Evolutionary conservation across 2,329 filamentous ascomycete genomes (phyloP).

Genomic region (Arachnomyces sp.): DNA sequence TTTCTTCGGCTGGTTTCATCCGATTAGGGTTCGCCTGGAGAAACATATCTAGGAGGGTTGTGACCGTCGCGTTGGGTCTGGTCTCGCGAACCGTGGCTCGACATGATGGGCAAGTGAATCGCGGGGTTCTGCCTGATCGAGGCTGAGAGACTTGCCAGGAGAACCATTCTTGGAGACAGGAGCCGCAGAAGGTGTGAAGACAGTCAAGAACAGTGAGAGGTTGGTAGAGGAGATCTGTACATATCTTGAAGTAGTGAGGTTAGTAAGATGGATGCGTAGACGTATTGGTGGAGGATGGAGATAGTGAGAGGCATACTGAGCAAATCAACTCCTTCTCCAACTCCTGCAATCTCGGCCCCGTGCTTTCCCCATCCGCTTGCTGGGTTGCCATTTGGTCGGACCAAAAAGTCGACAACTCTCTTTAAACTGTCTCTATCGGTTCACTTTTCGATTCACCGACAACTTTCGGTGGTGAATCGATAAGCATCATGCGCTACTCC

Average conservation of each 20-base stretch:
- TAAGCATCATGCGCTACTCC: too few species aligned
- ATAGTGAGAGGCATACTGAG: slow-evolving; percentile 57
- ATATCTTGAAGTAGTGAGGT: slow-evolving; percentile 58
- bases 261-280: slow-evolving; percentile 7
- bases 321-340: slow-evolving; percentile 92
- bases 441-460: too few species aligned
- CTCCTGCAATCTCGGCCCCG: slow-evolving; percentile 45
- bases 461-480: too few species aligned
- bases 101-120: slow-evolving; percentile 88
- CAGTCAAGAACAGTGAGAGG: slow-evolving; percentile 87
- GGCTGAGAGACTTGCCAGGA: slow-evolving; percentile 59
- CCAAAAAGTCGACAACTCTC: too few species aligned
- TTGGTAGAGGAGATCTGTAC: slow-evolving; percentile 87
- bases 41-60: slow-evolving; percentile 82
- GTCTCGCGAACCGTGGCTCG: slow-evolving; percentile 79
- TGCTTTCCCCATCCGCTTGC: slow-evolving; percentile 4
- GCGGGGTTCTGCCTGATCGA: slow-evolving; percentile 28
- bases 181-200: slow-evolving; percentile 91
- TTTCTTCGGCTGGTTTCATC: slow-evolving; percentile 62
- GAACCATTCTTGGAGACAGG: slow-evolving; percentile 96
- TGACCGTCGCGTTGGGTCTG: slow-evolving; percentile 81
- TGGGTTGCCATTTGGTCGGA: background rate
- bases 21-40: slow-evolving; percentile 70
- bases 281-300: background rate
- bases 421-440: too few species aligned